These are phyloP conservation scores for Xylaria sp. DNA, from an alignment of 2,329 filamentous ascomycete species.

Conservation along the genomic window DNA sequence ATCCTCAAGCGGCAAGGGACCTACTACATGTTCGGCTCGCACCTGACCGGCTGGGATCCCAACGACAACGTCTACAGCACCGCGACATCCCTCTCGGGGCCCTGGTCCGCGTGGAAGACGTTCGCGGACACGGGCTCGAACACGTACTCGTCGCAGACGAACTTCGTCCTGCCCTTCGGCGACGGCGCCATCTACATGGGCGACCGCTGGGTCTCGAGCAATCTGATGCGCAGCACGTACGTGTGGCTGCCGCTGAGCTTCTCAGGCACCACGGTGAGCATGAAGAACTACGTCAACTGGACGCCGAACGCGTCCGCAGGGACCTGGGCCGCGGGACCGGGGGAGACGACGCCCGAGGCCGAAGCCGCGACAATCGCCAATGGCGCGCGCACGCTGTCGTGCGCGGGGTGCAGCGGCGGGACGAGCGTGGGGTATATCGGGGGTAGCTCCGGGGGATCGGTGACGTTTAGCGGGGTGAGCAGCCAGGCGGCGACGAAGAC, in stretches of 20 bases:
- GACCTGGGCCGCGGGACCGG: conserved; percentile 56
- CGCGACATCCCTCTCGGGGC: conserved; percentile 65
- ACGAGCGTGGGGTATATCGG: conserved; percentile 66
- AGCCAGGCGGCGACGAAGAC: conserved; percentile 57
- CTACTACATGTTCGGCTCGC: conserved; percentile 74
- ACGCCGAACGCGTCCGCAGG: conserved; percentile 58
- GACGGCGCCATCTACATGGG: conserved; percentile 69
- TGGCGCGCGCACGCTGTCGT: conserved; percentile 59
- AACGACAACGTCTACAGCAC: conserved; percentile 74
- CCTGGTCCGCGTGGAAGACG: conserved; percentile 70
- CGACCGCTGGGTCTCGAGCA: conserved; percentile 71
- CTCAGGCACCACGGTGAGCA: conserved; percentile 61
- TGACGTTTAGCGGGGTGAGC: conserved; percentile 60
- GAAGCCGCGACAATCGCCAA: conserved; percentile 59
- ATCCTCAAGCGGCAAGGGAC: conserved; percentile 68
- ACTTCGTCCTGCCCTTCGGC: conserved; percentile 63
- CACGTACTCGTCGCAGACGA: conserved; percentile 71
- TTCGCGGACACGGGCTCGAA: conserved; percentile 67
- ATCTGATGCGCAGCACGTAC: conserved; percentile 70
- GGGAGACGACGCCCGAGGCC: conserved; percentile 62
- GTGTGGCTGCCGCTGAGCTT: conserved; percentile 71
- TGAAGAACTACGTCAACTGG: conserved; percentile 67
- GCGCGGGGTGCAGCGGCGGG: conserved; percentile 62
- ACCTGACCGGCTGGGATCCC: conserved; percentile 66
- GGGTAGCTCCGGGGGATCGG: conserved; percentile 57